Conservation (phyloP, 2,329 filamentous ascomycete species). For the Xylariaceae sp. region DNA sequence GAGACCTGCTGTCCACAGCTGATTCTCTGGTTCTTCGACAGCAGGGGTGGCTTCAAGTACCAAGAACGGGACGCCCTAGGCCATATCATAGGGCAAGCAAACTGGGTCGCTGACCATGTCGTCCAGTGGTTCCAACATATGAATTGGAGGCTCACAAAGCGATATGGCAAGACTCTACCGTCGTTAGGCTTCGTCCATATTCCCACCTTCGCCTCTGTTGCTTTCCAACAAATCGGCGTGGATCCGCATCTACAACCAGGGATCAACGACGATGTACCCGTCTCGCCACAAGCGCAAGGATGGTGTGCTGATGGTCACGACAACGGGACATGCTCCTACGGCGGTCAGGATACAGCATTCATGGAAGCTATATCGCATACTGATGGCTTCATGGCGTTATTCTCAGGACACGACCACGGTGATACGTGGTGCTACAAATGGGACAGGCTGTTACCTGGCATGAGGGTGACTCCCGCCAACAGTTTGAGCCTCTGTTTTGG, state of each 20-base stretch:
- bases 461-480: conserved; percentile 34
- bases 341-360: conserved; percentile 53
- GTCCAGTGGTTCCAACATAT: conserved; percentile 41
- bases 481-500: conserved; percentile 49
- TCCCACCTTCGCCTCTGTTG: conserved; percentile 39
- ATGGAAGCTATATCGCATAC: conserved; percentile 56
- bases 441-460: conserved; percentile 31
- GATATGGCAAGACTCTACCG: conserved; percentile 36
- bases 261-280: conserved; percentile 41
- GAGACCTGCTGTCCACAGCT: conserved; percentile 36
- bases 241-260: conserved; percentile 38
- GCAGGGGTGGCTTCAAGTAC: conserved; percentile 51
- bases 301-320: conserved; percentile 40
- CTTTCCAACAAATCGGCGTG: conserved; percentile 37
- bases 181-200: conserved; percentile 48
- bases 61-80: conserved; percentile 33
- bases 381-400: conserved; percentile 51
- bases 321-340: conserved; percentile 38
- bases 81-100: conserved; percentile 33
- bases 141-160: conserved; percentile 28
- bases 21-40: conserved; percentile 70
- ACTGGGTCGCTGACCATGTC: conserved; percentile 43
- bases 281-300: conserved; percentile 40
- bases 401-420: conserved; percentile 63
- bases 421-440: conserved; percentile 54